Conservation (phyloP, 2,329 filamentous ascomycete species). For the Paracoccidioides lutzii region DNA sequence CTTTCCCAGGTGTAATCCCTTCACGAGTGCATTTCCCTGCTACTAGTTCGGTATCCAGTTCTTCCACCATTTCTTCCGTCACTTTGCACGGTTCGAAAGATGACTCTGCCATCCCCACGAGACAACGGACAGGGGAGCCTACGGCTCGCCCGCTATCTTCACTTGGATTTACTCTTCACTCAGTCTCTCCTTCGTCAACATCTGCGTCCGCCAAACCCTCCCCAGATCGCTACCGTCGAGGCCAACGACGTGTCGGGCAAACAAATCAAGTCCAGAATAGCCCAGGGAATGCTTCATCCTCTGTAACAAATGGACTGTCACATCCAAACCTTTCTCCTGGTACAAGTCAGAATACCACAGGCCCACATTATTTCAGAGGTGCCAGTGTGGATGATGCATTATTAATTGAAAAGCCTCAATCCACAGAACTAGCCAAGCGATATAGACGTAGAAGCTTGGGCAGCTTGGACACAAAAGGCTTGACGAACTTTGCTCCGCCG, state of each 20-base stretch:
- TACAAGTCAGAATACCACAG: conserved; percentile 9
- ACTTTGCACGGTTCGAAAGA: conserved; percentile 36
- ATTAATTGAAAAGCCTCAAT: conserved; percentile 36
- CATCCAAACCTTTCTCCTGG: not conserved
- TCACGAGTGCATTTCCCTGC: conserved; percentile 33
- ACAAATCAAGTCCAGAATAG: not conserved
- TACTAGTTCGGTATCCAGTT: conserved; percentile 42
- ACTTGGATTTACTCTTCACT: conserved; percentile 41
- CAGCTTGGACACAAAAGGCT: conserved; percentile 40
- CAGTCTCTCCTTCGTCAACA: conserved; percentile 33
- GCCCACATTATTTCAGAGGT: conserved; percentile 42
- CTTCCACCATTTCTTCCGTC: conserved; percentile 38
- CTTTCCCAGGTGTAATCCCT: conserved; percentile 20
- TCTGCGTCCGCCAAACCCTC: conserved; percentile 52
- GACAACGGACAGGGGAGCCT: conserved; percentile 25
- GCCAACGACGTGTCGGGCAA: conserved; percentile 42
- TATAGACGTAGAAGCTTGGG: conserved; percentile 76
- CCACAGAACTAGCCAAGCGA: conserved; percentile 56
- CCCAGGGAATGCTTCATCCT: not conserved
- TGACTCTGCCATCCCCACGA: conserved; percentile 33
- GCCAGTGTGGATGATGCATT: conserved; percentile 59
- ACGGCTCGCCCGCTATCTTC: conserved; percentile 34
- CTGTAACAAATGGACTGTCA: conserved; percentile 17
- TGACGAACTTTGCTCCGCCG: conserved; percentile 24
- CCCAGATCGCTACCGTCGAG: conserved; percentile 73